A percentile compares a stretch with the other conserved stretches of the same genome.
These are phyloP conservation scores for Russula sp. DNA, from an alignment of 768 basidiomycete species.

Conservation along the genomic window DNA sequence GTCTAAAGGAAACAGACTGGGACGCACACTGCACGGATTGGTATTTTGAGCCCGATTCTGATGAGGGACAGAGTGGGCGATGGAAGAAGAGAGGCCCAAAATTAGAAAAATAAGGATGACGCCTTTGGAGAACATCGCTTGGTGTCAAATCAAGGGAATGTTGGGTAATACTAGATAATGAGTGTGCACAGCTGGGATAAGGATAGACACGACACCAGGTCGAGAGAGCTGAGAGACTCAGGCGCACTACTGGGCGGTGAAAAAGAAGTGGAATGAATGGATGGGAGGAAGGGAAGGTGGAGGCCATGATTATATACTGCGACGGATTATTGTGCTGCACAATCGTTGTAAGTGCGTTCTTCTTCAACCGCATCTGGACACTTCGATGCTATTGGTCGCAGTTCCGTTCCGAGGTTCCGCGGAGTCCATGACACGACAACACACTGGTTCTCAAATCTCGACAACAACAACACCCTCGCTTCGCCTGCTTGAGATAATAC, in stretches of 20 bases:
- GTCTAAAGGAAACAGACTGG: background rate
- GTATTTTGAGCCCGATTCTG: background rate
- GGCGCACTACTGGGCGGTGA: background rate
- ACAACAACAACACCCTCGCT: background rate
- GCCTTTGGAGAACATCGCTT: constrained; percentile 8
- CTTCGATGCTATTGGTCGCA: background rate
- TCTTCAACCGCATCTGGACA: background rate
- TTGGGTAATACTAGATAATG: background rate
- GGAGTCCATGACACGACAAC: background rate
- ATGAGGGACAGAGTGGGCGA: background rate
- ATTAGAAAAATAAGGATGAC: background rate
- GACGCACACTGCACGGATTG: background rate
- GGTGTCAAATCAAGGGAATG: constrained; percentile 1
- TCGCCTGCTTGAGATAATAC: background rate
- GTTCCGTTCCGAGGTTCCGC: background rate
- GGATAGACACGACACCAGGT: constrained; percentile 9
- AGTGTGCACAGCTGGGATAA: background rate
- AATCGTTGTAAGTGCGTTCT: background rate
- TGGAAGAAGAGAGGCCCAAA: constrained; percentile 5
- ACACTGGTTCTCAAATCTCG: background rate
- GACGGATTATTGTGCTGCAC: background rate
- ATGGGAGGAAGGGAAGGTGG: background rate
- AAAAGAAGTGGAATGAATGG: background rate
- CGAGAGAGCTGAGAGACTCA: background rate
- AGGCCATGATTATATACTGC: background rate